Evolutionary conservation across 441 rosid species (phyloP), one percentile per base, ranked within the genome.

Genomic region (Populus trichocarpa): DNA sequence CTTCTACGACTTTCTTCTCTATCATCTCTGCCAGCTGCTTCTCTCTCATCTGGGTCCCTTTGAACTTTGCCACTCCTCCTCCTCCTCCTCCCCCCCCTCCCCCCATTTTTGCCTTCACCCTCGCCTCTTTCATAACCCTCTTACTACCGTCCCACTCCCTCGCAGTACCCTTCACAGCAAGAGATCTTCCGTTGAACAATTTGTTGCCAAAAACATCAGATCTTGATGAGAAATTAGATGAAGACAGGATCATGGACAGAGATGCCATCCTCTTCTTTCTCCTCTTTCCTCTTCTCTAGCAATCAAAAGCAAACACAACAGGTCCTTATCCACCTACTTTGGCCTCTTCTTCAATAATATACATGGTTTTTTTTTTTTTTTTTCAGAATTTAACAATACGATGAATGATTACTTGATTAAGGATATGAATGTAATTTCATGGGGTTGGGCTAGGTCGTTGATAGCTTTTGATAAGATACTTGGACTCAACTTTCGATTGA

Each of bases 31-130:
- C 66, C 84, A 92, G 85, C 35, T 81, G 82, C 93, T 85, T 85
- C 77, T 89, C 92, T 69, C 88, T 90, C 90, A 86, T 89, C 78
- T 79, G 87, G 79, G 94, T 93, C 42, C 98, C 97, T 73, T 82
- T 88, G 81, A 79, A 90, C 81, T 90, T 91, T 1, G 87, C 86
- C 38, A 57, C 82, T 66, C 87, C 88, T 72, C 77, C 83, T 72
- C 75, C 67, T 10, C 65, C 67, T 25, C n/a, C n/a, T n/a, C n/a
- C n/a, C n/a, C n/a, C n/a, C n/a, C 25, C 32, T 30, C 42, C 71
- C 8, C 53, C 61, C 22, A 53, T 53, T 1, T 12, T 81, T 53
- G 88, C 89, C 70, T 50, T 75, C 23, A 81, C 74, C 40, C 4
- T 38, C 71, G 9, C n/a, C 78, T 61, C 69, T 65, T 38, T 65